These are phyloP conservation scores for Suillus lakei DNA, from an alignment of 768 basidiomycete genomes.

Conservation along the genomic window DNA sequence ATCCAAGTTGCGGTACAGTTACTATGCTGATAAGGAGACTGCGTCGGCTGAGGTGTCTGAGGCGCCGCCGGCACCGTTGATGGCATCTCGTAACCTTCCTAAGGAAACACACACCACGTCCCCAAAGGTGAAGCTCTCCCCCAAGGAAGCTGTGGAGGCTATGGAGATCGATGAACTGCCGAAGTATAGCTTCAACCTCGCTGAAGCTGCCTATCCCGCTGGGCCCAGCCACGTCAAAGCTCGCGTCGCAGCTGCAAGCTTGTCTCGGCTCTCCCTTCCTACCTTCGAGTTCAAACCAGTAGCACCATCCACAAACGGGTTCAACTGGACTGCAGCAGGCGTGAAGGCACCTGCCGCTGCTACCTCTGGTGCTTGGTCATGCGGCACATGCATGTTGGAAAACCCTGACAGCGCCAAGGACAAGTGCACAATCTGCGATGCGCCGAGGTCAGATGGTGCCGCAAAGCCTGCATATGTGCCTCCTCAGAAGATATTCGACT, in stretches of 20 bases:
- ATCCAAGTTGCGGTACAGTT: conserved; percentile 77
- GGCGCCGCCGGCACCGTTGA: conserved; percentile 10
- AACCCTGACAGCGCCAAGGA: conserved; percentile 43
- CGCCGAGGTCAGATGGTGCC: conserved; percentile 34
- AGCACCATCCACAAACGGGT: conserved; percentile 41
- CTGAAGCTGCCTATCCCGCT: conserved; percentile 18
- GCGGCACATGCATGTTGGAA: conserved; percentile 52
- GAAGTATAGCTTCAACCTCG: conserved; percentile 34
- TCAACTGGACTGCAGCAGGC: conserved; percentile 69
- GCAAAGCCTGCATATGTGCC: conserved; percentile 17
- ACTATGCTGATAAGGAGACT: conserved; percentile 58
- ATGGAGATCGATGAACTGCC: conserved; percentile 40
- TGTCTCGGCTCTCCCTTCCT: conserved; percentile 52
- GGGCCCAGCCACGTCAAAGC: conserved; percentile 27
- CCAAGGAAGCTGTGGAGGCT: conserved; percentile 32
- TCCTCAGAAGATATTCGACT: conserved; percentile 37
- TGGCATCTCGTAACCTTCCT: conserved; percentile 37
- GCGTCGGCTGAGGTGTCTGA: conserved; percentile 20
- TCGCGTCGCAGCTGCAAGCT: conserved; percentile 43
- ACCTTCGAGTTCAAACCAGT: conserved; percentile 38
- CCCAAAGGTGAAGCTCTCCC: conserved; percentile 28
- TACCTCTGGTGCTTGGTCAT: conserved; percentile 53
- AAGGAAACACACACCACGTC: conserved; percentile 7
- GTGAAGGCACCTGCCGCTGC: conserved; percentile 46
- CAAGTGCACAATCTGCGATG: conserved; percentile 52